Evolutionary conservation across 306 rosid genomes (phyloP), one percentile per base, ranked within the genome.

Genomic region (Arachis stenosperma): DNA sequence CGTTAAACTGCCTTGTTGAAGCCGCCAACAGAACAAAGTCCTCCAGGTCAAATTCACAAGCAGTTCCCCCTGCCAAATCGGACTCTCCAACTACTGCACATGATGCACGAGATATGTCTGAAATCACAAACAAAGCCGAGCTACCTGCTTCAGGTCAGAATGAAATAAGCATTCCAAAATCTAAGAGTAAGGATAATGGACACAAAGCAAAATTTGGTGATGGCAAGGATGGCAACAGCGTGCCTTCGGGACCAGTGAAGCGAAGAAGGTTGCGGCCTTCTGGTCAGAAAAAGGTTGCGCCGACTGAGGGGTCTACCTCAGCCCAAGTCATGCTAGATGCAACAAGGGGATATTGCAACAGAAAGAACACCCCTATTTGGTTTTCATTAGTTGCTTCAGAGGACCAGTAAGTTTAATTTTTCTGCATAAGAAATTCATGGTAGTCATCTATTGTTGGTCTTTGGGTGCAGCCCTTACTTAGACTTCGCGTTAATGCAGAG

Each of bases 1-100:
- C 98, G 4, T 88, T 94, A 82, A 89, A 89, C 85, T 94, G 98
- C 80, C 97, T 94, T 41, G 96, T 94, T 44, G 98, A 94, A 82
- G 97, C 92, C 44, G 98, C 98, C 58, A 94, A 94, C 79, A 83
- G 98, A 75, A 94, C 98, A 52, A 94, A 91, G 84, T 86, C 92
- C 46, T 91, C 91, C 8, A 94, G 91, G 84, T 79, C 78, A 61
- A 85, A 77, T 81, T 85, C 84, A 51, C 95, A 80, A 72, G 96
- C 85, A 78, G 50, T 13, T 36, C 61, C 84, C 42, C 27, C 70
- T 77, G 61, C 88, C 82, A 93, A 88, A 84, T 80, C 59, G 36
- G 96, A 87, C 63, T 83, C 86, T 36, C 79, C 70, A 5, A 57
- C 69, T 73, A 78, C 85, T 80, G 79, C 81, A 60, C 87, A 56